These are phyloP conservation scores for Aristolochia fimbriata DNA, from an alignment of 164 flowering plant genomes.

Conservation along the genomic window DNA sequence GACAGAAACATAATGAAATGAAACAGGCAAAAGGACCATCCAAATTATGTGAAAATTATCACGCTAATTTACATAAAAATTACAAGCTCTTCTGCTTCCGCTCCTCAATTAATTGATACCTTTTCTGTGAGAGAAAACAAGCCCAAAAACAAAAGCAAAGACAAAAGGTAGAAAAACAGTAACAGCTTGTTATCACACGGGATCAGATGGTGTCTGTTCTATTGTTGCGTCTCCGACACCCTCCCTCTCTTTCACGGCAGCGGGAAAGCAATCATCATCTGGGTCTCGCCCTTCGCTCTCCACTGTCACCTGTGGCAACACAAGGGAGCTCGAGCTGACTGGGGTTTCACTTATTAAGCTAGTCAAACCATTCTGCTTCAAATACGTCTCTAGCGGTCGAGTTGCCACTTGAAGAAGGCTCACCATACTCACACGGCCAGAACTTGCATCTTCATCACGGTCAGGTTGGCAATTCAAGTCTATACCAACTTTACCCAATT, in stretches of 20 bases:
- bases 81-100: too few relatives aligned
- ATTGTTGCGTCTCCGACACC: conserved; percentile 26
- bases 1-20: too few relatives aligned
- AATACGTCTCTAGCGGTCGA: conserved; percentile 59
- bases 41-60: too few relatives aligned
- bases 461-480: conserved; percentile 68
- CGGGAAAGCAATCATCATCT: conserved; percentile 20
- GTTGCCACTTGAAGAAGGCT: conserved; percentile 62
- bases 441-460: conserved; percentile 34
- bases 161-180: neutral
- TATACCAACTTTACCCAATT: conserved; percentile 30
- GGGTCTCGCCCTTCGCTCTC: conserved; percentile 30
- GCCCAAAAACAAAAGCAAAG: neutral
- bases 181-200: conserved; percentile 4
- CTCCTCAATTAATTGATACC: too few relatives aligned
- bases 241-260: conserved; percentile 24
- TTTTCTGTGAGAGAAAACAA: too few relatives aligned
- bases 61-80: too few relatives aligned
- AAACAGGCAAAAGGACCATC: too few relatives aligned
- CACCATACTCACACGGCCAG: conserved; percentile 51
- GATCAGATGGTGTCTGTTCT: conserved; percentile 24
- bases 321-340: conserved; percentile 31
- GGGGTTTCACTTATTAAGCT: conserved; percentile 55
- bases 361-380: conserved; percentile 65
- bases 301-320: conserved; percentile 19